Conservation (phyloP, 441 rosid species). For the Populus trichocarpa region DNA sequence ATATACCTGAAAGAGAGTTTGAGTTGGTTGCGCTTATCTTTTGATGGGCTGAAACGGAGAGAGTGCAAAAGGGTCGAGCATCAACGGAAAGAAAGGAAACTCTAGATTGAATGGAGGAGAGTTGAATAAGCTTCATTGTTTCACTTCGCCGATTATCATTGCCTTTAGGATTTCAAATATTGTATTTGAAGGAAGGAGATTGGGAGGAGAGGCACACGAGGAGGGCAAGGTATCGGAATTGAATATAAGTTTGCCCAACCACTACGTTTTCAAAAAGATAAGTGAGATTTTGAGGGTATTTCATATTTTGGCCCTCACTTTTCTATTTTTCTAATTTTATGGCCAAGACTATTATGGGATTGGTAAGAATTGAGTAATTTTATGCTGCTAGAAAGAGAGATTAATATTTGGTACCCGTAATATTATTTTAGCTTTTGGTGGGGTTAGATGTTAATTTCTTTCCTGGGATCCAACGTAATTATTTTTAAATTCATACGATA, state of each 20-base stretch:
- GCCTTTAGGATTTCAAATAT: background rate
- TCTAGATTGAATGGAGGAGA: constrained; percentile 10
- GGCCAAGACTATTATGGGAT: background rate
- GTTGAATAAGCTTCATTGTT: constrained; percentile 1
- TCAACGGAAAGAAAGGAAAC: background rate
- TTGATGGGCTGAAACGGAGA: constrained; percentile 2
- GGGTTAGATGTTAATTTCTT: too few relatives aligned
- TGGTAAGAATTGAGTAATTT: background rate
- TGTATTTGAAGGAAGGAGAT: background rate
- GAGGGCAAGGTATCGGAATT: background rate
- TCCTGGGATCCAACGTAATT: too few relatives aligned
- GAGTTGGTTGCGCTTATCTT: background rate
- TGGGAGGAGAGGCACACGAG: background rate
- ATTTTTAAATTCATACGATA: too few relatives aligned
- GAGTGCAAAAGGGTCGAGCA: constrained; percentile 4
- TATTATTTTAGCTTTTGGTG: too few relatives aligned
- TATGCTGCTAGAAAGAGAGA: background rate
- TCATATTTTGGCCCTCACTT: background rate
- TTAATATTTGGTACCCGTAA: too few relatives aligned
- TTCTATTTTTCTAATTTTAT: background rate
- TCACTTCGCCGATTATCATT: background rate
- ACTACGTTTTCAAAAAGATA: background rate
- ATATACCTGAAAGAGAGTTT: constrained; percentile 38
- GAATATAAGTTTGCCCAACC: background rate
- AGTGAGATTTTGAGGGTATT: background rate